phyloP scores from a whole-genome alignment of 345 rosid species.

The Atalantia buxifolia region DNA sequence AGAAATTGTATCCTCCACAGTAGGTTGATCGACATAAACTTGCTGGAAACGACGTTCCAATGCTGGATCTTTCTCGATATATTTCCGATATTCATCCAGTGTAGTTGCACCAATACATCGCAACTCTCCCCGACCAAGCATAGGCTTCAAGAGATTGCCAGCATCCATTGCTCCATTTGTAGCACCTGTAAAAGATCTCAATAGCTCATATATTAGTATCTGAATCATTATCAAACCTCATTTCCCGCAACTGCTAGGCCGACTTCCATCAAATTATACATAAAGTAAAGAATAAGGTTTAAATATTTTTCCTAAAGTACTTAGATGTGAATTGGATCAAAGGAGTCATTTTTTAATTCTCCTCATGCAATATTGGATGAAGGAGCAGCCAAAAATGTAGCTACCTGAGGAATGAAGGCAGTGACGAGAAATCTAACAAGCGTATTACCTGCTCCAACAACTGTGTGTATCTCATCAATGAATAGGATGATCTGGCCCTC shows the following conservation, averaged over 20 bases:
- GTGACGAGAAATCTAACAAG: neutral
- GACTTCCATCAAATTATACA: neutral
- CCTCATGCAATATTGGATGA: neutral
- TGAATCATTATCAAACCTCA: conserved; percentile 1
- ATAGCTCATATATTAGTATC: neutral
- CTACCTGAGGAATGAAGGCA: neutral
- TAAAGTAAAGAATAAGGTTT: neutral
- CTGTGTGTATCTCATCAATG: conserved; percentile 99
- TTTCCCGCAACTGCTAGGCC: neutral
- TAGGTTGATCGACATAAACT: conserved; percentile 94
- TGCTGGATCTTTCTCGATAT: conserved; percentile 98
- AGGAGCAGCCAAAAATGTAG: neutral
- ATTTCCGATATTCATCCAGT: conserved; percentile 90
- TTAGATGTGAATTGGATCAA: neutral
- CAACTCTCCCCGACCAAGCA: conserved; percentile 98
- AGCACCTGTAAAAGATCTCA: conserved; percentile 64
- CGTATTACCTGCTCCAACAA: conserved; percentile 91
- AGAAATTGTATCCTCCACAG: conserved; percentile 89
- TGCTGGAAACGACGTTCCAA: conserved; percentile 99
- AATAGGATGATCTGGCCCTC: conserved; percentile 91
- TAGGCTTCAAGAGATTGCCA: conserved; percentile 94
- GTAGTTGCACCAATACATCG: conserved; percentile 98
- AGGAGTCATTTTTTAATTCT: neutral
- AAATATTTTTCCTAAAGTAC: neutral
- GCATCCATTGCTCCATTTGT: conserved; percentile 99